Evolutionary conservation across 129 eudicot genomes (phyloP).

Genomic region (carrot (Daucus carota)): DNA sequence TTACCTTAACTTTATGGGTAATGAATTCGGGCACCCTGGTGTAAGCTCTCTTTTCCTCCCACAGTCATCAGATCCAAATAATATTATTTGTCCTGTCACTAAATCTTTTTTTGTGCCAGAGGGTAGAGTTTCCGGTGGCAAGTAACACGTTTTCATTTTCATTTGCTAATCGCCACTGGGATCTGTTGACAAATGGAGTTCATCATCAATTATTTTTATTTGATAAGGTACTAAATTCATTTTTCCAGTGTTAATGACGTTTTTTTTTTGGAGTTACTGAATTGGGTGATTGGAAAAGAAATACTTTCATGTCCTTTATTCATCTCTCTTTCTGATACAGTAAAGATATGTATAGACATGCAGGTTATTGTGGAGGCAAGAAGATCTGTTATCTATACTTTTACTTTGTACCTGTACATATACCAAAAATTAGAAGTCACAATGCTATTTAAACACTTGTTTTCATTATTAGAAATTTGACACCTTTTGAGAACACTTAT

Average conservation of each 20-base stretch:
- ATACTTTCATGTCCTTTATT: slow-evolving; percentile 1
- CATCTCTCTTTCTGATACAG: background rate
- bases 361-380: background rate
- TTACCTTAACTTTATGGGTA: slow-evolving; percentile 96
- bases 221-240: slow-evolving; percentile 55
- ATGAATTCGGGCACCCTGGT: slow-evolving; percentile 94
- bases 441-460: background rate
- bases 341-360: background rate
- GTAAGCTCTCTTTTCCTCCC: slow-evolving; percentile 26
- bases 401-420: no score
- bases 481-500: background rate
- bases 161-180: slow-evolving; percentile 88
- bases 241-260: background rate
- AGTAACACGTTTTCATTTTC: slow-evolving; percentile 70
- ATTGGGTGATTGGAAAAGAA: no score
- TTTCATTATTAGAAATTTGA: background rate
- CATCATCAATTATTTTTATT: slow-evolving; percentile 58
- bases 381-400: background rate
- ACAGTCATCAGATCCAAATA: background rate
- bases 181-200: slow-evolving; percentile 47
- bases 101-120: slow-evolving; percentile 36
- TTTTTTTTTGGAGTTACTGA: no score
- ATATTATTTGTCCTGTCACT: background rate
- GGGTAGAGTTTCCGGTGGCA: slow-evolving; percentile 83
- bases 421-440: background rate